phyloP scores from a whole-genome alignment of 257 asterid genomes.

The Petunia axillaris region DNA sequence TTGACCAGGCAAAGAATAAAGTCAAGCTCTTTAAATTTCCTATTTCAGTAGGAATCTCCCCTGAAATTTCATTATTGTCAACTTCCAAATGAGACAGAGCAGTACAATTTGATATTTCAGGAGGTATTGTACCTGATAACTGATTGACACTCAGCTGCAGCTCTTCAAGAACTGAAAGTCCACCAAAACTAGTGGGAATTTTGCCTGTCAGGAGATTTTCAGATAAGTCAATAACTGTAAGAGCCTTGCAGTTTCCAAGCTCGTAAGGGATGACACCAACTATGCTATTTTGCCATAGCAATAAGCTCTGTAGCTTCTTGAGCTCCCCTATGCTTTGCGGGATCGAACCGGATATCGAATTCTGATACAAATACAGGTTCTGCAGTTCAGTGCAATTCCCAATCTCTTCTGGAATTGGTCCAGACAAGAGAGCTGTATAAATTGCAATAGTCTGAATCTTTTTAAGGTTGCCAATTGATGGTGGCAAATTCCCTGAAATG shows the following conservation, averaged over 20 bases:
- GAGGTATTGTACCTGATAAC: slow-evolving; percentile 77
- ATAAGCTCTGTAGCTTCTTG: slow-evolving; percentile 56
- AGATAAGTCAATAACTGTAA: slow-evolving; percentile 71
- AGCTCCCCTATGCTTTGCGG: slow-evolving; percentile 66
- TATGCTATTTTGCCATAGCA: slow-evolving; percentile 80
- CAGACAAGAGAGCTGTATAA: slow-evolving; percentile 70
- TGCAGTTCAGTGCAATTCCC: slow-evolving; percentile 76
- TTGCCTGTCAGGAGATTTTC: slow-evolving; percentile 72
- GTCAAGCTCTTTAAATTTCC: slow-evolving; percentile 62
- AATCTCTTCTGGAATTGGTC: slow-evolving; percentile 89
- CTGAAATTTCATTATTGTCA: slow-evolving; percentile 79
- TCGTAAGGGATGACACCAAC: slow-evolving; percentile 74
- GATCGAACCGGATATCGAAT: slow-evolving; percentile 75
- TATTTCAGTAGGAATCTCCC: slow-evolving; percentile 69
- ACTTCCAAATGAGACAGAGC: slow-evolving; percentile 77
- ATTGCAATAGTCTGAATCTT: slow-evolving; percentile 79
- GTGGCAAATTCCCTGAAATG: slow-evolving; percentile 75
- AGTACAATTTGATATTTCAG: slow-evolving; percentile 67
- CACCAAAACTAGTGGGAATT: slow-evolving; percentile 70
- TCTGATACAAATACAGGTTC: slow-evolving; percentile 79
- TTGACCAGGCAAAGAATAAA: slow-evolving; percentile 91
- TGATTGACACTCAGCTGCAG: slow-evolving; percentile 84
- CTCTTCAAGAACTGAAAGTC: slow-evolving; percentile 63
- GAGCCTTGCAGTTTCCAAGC: slow-evolving; percentile 67
- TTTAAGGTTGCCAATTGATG: slow-evolving; percentile 70